Evolutionary conservation across 2,329 filamentous ascomycete species (phyloP).

Genomic region (Aureobasidium musti): DNA sequence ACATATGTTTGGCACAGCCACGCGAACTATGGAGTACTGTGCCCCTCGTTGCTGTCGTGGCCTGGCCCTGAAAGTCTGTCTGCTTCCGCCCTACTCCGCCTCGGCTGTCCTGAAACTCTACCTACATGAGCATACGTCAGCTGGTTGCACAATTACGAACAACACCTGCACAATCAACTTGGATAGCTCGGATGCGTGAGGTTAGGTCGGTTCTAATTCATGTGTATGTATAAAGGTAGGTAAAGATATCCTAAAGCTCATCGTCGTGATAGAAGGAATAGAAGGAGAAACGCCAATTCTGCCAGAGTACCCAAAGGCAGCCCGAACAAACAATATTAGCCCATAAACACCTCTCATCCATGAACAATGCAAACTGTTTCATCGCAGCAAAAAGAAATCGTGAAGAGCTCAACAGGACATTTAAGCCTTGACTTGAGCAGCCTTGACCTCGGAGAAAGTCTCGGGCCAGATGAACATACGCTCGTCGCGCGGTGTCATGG

Average conservation of each 20-base stretch:
- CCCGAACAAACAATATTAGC: not conserved
- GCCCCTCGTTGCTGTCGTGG: slow-evolving; percentile 27
- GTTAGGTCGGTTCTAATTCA: too few relatives aligned
- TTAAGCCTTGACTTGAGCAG: slow-evolving; percentile 20
- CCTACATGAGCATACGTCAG: slow-evolving; percentile 7
- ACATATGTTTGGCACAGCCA: not conserved
- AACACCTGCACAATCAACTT: slow-evolving; percentile 2
- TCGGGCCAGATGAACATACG: slow-evolving; percentile 66
- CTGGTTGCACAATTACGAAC: slow-evolving; percentile 9
- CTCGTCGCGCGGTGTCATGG: slow-evolving; percentile 55
- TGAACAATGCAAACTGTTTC: slow-evolving; percentile 16
- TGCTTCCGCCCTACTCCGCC: slow-evolving; percentile 14
- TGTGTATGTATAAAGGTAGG: not conserved
- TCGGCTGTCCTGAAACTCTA: slow-evolving; percentile 16
- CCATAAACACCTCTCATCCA: slow-evolving; percentile 10
- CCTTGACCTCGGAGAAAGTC: slow-evolving; percentile 46
- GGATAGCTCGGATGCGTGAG: too few relatives aligned
- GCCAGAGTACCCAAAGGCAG: not conserved
- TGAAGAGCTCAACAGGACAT: not conserved
- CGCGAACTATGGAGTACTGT: not conserved
- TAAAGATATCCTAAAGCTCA: not conserved
- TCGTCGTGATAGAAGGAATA: not conserved
- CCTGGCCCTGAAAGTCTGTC: slow-evolving; percentile 17
- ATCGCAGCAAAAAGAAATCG: slow-evolving; percentile 7
- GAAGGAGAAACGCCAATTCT: not conserved